Evolutionary conservation across 768 basidiomycete genomes (phyloP).

Genomic region (Suillus occidentalis): DNA sequence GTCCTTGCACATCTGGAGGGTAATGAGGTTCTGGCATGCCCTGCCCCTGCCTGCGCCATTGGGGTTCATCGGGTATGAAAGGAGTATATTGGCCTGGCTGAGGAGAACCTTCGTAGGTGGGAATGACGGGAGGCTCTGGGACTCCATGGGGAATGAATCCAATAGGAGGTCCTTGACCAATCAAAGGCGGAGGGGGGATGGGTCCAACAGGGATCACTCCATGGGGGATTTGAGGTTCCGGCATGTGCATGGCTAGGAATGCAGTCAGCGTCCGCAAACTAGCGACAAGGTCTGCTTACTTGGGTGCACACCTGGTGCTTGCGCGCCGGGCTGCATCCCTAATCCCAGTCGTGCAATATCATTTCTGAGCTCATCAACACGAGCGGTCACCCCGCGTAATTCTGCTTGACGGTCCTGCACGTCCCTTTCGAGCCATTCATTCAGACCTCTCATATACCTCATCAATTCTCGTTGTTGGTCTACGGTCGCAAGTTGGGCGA

Average conservation of each 20-base stretch:
- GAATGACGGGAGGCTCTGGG: slow-evolving; percentile 24
- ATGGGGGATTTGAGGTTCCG: slow-evolving; percentile 25
- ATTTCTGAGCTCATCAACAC: slow-evolving; percentile 50
- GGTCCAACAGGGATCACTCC: slow-evolving; percentile 19
- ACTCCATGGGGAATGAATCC: slow-evolving; percentile 24
- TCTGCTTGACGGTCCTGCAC: slow-evolving; percentile 78
- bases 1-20: slow-evolving; percentile 37
- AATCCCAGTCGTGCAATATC: slow-evolving; percentile 46
- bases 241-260: slow-evolving; percentile 25
- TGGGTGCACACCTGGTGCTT: background rate
- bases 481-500: slow-evolving; percentile 70
- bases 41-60: slow-evolving; percentile 8
- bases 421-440: slow-evolving; percentile 79
- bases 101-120: slow-evolving; percentile 7
- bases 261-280: background rate
- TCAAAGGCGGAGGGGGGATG: slow-evolving; percentile 15
- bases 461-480: slow-evolving; percentile 80
- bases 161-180: slow-evolving; percentile 16
- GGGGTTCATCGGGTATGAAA: slow-evolving; percentile 26
- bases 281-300: background rate
- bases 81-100: slow-evolving; percentile 15
- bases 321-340: slow-evolving; percentile 42
- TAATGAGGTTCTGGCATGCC: slow-evolving; percentile 27
- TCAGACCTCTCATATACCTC: slow-evolving; percentile 74
- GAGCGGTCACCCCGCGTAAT: slow-evolving; percentile 61